phyloP scores from a whole-genome alignment of 192 early-diverging fungal species.

The Dissophora ornata region DNA sequence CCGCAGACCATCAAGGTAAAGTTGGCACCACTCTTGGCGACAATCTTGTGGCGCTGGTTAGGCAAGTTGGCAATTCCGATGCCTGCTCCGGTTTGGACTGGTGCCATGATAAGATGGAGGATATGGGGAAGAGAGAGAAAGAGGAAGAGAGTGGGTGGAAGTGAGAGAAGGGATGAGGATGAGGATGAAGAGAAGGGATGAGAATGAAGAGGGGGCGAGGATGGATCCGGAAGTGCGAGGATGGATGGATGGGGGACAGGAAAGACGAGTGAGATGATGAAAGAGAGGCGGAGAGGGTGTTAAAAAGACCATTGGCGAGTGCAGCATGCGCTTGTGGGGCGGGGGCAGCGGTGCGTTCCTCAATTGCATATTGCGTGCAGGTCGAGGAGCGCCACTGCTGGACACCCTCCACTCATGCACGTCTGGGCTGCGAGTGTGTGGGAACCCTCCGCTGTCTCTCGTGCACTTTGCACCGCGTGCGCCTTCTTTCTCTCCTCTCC shows the following conservation, averaged over 20 bases:
- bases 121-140: background rate
- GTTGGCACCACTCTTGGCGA: constrained; percentile 94
- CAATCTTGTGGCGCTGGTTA: constrained; percentile 99
- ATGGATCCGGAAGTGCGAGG: too few relatives aligned
- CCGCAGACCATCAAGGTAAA: constrained; percentile 98
- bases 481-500: background rate
- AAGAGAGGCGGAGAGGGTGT: too few relatives aligned
- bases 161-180: background rate
- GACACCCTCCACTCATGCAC: too few relatives aligned
- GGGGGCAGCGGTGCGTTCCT: background rate
- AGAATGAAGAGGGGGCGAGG: too few relatives aligned
- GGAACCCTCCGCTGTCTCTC: too few relatives aligned
- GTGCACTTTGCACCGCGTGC: too few relatives aligned
- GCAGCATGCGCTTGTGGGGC: background rate
- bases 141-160: background rate
- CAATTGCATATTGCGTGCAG: background rate
- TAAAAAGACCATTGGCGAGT: too few relatives aligned
- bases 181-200: background rate
- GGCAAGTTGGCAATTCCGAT: constrained; percentile 98
- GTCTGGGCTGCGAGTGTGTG: too few relatives aligned
- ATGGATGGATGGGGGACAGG: background rate
- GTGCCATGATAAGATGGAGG: constrained; percentile 45
- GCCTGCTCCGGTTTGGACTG: constrained; percentile 61
- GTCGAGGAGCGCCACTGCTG: too few relatives aligned
- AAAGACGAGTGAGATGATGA: constrained; percentile 24